Conservation (phyloP, 2,329 filamentous ascomycete species). For the Emmonsiellopsis sp. region DNA sequence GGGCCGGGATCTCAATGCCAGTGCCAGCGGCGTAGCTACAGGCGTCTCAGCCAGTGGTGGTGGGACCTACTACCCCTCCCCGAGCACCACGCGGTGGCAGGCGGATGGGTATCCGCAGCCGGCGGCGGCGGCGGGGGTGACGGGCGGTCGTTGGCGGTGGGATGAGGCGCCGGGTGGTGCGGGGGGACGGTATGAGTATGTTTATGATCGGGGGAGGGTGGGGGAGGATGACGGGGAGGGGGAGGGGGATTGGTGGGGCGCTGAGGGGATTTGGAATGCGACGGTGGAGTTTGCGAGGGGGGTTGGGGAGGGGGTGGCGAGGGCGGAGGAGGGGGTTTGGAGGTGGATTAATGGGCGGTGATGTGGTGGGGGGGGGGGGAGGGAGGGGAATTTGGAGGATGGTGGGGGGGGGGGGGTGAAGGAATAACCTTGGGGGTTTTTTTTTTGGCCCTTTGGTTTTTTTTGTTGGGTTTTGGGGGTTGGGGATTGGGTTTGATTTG, state of each 20-base stretch:
- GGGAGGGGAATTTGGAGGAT: background rate
- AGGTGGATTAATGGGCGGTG: slow-evolving; percentile 23
- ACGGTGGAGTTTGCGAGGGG: slow-evolving; percentile 17
- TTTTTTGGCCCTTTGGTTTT: background rate
- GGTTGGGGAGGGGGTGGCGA: slow-evolving; percentile 28
- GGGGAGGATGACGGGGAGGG: slow-evolving; percentile 52
- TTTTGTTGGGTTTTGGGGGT: background rate
- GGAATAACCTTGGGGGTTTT: background rate
- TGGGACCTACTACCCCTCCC: background rate
- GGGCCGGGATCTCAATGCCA: background rate
- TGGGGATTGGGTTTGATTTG: background rate
- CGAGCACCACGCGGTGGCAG: no score
- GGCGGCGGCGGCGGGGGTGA: background rate
- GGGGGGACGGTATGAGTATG: slow-evolving; percentile 11
- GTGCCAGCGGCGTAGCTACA: background rate
- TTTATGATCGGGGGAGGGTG: slow-evolving; percentile 2
- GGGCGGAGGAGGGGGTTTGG: slow-evolving; percentile 41
- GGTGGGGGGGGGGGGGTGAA: background rate
- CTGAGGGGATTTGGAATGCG: slow-evolving; percentile 18
- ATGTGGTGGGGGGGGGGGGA: background rate
- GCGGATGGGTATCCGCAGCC: background rate
- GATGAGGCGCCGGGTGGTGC: slow-evolving; percentile 9
- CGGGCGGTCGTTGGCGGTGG: slow-evolving; percentile 9
- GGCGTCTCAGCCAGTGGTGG: no score
- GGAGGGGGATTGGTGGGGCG: slow-evolving; percentile 37